A percentile compares a stretch with the other conserved stretches of the same genome.
Evolutionary conservation across 257 asterid species (phyloP).

Genomic region (Gentiana straminea): DNA sequence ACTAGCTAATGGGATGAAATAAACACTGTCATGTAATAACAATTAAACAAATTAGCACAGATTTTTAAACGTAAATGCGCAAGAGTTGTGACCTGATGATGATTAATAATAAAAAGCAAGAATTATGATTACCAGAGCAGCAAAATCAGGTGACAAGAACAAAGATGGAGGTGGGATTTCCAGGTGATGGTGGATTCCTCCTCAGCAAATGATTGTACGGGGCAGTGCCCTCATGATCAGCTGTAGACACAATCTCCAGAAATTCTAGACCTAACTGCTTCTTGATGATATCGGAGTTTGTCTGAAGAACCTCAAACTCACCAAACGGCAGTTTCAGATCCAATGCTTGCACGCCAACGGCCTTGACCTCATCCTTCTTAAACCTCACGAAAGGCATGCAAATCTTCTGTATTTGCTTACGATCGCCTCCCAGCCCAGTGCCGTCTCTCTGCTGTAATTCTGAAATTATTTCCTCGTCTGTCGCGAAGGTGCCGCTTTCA

Average conservation of each 20-base stretch:
- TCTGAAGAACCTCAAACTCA: slow-evolving; percentile 61
- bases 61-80: no score
- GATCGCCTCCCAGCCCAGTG: slow-evolving; percentile 46
- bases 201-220: slow-evolving; percentile 38
- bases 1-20: no score
- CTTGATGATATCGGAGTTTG: slow-evolving; percentile 54
- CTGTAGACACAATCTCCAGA: slow-evolving; percentile 47
- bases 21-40: no score
- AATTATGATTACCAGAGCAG: no score
- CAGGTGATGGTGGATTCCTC: slow-evolving; percentile 78
- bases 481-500: slow-evolving; percentile 41
- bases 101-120: no score
- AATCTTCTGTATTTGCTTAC: slow-evolving; percentile 58
- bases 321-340: slow-evolving; percentile 79
- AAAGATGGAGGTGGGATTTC: slow-evolving; percentile 73
- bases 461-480: slow-evolving; percentile 63
- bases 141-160: slow-evolving; percentile 8
- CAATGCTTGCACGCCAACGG: slow-evolving; percentile 68
- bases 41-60: no score
- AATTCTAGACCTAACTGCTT: slow-evolving; percentile 74
- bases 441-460: slow-evolving; percentile 54
- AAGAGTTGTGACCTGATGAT: no score
- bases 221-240: slow-evolving; percentile 44
- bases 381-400: slow-evolving; percentile 92
- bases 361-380: slow-evolving; percentile 69